Base-by-base conservation (phyloP, 1,284 basidiomycete genomes). In the Leccinum griseonigrum region DNA sequence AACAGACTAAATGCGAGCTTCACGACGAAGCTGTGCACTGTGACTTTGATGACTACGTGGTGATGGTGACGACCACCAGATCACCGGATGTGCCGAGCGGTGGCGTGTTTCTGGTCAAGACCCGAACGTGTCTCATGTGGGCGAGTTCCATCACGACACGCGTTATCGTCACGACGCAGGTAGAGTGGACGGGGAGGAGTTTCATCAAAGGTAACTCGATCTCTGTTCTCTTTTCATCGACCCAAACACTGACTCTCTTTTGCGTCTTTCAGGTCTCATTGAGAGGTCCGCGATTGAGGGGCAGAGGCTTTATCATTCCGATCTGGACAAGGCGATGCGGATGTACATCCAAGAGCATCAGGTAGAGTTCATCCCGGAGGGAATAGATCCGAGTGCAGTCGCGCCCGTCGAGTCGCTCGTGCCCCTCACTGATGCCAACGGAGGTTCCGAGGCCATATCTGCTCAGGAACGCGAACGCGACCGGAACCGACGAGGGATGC, bases 71-170 rank as follows among this genome's bases (percentile, higher is more conserved):
- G 31, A 97, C 94, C 6, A 98, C 97, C 10, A 82, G 85, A 57
- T 97, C 95, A 9, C 97, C 96, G 0, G 97, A 99, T 63, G 96
- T 98, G 8, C 97, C 97, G 0, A 93, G 89, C 66, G 97, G 97
- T 1, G 85, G 90, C 3, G 93, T 92, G 53, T 99, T 99, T 74
- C 81, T 87, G 4, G 94, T 98, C 69, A 97, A 95, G 82, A 98
- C 97, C 16, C 81, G 88, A 67, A 97, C 95, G 10, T 98, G 96
- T 74, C 83, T 99, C 60, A 98, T 87, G 74, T 99, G 96, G 96
- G 95, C 92, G 4, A 90, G 90, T 56, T 79, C 84, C 4, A 85
- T 91, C 58, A 85, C 88, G 4, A 90, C 92, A 2, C 86, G 84
- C 58, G 85, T 99, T 13, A 69, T 94, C 8, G 94, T 99, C 4